Conservation (phyloP, 495 filamentous ascomycete genomes). For the Margaritispora aquatica region DNA sequence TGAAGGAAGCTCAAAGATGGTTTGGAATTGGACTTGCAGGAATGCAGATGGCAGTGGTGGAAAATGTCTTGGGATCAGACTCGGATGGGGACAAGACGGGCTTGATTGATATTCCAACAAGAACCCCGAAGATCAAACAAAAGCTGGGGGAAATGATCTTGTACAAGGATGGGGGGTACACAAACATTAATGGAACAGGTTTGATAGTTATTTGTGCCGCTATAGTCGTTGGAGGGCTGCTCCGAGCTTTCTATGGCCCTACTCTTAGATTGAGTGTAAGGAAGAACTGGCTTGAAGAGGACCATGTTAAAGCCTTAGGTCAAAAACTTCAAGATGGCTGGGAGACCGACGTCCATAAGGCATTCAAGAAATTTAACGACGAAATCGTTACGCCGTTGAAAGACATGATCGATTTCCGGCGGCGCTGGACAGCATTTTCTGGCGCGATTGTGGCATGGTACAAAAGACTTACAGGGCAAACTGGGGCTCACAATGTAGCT, state of each 20-base stretch:
- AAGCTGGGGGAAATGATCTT: conserved; percentile 1
- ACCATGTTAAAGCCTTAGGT: not conserved
- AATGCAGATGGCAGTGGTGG: conserved; percentile 1
- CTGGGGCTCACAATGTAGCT: not conserved
- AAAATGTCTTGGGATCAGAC: conserved; percentile 2
- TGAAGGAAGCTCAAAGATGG: conserved; percentile 1
- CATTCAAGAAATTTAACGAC: not conserved
- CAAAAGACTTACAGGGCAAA: not conserved
- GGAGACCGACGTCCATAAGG: conserved; percentile 1
- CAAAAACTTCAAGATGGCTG: not conserved
- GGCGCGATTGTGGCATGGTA: not conserved
- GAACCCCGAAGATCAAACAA: not conserved
- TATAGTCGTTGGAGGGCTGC: conserved; percentile 3
- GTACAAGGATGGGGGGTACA: conserved; percentile 1
- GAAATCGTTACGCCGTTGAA: not conserved
- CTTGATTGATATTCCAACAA: not conserved
- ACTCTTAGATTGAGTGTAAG: not conserved
- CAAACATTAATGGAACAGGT: not conserved
- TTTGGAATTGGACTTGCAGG: conserved; percentile 3
- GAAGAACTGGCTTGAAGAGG: not conserved
- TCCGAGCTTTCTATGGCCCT: not conserved
- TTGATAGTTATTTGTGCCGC: not conserved
- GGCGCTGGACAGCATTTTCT: not conserved
- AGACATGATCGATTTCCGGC: not conserved
- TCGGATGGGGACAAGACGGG: not conserved